Percentiles rank a stretch among this genome's conserved stretches.
Conservation (phyloP, 129 eudicot species). For the Helichrysum umbraculigerum region DNA sequence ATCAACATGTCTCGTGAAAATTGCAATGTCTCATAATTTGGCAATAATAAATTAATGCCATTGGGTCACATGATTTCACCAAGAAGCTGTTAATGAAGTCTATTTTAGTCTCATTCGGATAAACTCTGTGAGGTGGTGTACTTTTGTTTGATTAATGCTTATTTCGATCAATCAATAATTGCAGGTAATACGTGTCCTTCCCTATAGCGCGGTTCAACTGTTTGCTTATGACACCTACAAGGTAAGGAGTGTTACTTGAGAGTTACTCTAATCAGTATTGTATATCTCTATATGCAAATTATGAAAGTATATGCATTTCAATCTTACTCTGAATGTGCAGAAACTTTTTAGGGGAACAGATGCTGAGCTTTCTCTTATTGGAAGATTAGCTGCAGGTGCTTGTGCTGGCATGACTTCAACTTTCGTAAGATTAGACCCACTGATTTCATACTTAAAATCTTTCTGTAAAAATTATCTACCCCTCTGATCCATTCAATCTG, state of each 20-base stretch:
- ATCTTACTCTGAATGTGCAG: slow-evolving; percentile 34
- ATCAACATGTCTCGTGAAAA: not conserved
- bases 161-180: slow-evolving; percentile 6
- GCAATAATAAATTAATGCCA: not conserved
- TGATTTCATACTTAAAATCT: not conserved
- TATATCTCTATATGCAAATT: slow-evolving; percentile 1
- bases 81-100: no score
- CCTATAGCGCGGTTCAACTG: slow-evolving; percentile 89
- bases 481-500: not conserved
- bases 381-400: slow-evolving; percentile 96
- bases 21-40: not conserved
- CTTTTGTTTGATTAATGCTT: not conserved
- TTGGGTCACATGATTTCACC: no score
- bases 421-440: slow-evolving; percentile 46
- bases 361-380: slow-evolving; percentile 73
- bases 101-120: no score
- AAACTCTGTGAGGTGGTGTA: not conserved
- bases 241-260: slow-evolving; percentile 38
- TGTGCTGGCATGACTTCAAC: slow-evolving; percentile 98
- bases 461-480: not conserved
- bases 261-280: slow-evolving; percentile 1
- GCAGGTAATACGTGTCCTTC: slow-evolving; percentile 87
- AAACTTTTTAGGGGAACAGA: slow-evolving; percentile 69
- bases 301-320: not conserved
- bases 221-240: slow-evolving; percentile 90